Base-by-base conservation (phyloP, 257 asterid genomes). In the Ehretia macrophylla region DNA sequence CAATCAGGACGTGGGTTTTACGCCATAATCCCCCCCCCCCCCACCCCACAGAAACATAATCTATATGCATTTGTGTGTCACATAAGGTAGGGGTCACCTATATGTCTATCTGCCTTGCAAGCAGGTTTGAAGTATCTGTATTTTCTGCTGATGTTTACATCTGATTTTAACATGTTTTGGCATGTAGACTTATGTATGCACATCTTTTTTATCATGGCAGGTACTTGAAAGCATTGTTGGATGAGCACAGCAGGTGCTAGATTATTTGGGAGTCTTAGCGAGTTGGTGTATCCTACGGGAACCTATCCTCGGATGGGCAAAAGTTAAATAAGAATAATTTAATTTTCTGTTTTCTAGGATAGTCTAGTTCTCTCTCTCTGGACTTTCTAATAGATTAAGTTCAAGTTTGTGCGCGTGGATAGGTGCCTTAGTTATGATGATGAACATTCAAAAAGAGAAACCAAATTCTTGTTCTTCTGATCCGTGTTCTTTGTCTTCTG, bases 191-290 rank as follows among this genome's bases (percentile, higher is more conserved):
- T 60, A 59, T 60, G 51, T 49, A 44, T 55, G 42, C 51, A 39
- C 66, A 47, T 22, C 2, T 58, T 62, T n/a, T 55, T 14, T 58
- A 39, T 70, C 60, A 56, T 72, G 52, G 74, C 87, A 88, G 96
- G 96, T 76, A 81, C 96, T 73, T 88, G 86, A 88, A 65, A 63
- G 57, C 46, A 39, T 21, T 48, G 62, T 46, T 77, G 83, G 70
- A 64, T 67, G 64, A 65, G 74, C 73, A 67, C 68, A 64, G 51
- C 48, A 13, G 65, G 54, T 82, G 79, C 79, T 63, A 38, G 64
- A 66, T 59, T 70, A 61, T 70, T 42, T 44, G 63, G 77, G 69
- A 44, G 20, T 64, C 62, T 55, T 64, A 72, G 75, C 66, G 62
- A 58, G 55, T 68, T 39, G 79, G 72, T 78, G 69, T 71, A 47